These are phyloP conservation scores for Monosporascus sp. DNA, from an alignment of 2,329 filamentous ascomycete genomes.

Conservation along the genomic window DNA sequence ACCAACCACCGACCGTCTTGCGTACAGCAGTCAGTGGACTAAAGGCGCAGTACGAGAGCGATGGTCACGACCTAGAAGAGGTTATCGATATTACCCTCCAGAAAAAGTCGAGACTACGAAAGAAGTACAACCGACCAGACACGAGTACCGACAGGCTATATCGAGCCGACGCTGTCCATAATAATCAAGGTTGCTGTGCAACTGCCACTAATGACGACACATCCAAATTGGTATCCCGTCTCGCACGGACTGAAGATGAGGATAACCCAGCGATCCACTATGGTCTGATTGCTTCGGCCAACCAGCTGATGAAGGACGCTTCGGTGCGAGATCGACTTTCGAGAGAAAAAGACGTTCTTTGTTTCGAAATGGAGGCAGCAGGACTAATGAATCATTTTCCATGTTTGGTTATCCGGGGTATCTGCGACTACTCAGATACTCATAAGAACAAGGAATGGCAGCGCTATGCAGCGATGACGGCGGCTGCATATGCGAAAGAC, in stretches of 20 bases:
- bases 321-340: slow-evolving; percentile 9
- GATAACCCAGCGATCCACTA: slow-evolving; percentile 17
- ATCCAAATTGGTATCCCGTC: slow-evolving; percentile 2
- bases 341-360: slow-evolving; percentile 1
- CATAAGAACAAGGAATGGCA: slow-evolving; percentile 22
- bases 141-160: too few species aligned
- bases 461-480: slow-evolving; percentile 10
- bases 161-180: too few species aligned
- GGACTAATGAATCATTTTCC: slow-evolving; percentile 18
- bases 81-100: slow-evolving; percentile 5
- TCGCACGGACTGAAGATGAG: neutral
- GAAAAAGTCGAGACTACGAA: too few species aligned
- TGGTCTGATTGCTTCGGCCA: slow-evolving; percentile 20
- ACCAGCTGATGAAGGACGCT: slow-evolving; percentile 19
- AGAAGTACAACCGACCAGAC: too few species aligned
- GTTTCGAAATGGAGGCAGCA: slow-evolving; percentile 15
- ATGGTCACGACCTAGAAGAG: slow-evolving; percentile 9
- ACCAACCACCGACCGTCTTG: slow-evolving; percentile 14
- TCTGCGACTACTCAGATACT: slow-evolving; percentile 21
- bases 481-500: slow-evolving; percentile 17
- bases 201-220: slow-evolving; percentile 11
- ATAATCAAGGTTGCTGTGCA: neutral
- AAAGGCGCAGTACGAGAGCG: slow-evolving; percentile 5
- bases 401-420: slow-evolving; percentile 21
- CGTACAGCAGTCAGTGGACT: slow-evolving; percentile 12